Percentiles rank a stretch among this genome's conserved stretches.
phyloP scores from a whole-genome alignment of 2,329 filamentous ascomycete species.

The Exutisphaerella laricina region DNA sequence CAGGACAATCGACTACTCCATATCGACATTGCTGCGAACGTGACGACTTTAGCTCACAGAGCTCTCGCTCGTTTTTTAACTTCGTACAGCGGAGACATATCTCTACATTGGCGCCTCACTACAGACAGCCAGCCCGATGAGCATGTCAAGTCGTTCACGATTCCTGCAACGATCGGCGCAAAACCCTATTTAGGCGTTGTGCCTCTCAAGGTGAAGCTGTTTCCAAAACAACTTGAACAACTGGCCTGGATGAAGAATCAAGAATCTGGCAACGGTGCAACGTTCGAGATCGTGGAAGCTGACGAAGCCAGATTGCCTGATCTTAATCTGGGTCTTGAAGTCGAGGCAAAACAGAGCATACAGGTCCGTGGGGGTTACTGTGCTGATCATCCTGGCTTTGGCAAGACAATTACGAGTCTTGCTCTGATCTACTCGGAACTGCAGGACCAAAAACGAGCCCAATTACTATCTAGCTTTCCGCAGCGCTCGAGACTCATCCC shows the following conservation, averaged over 20 bases:
- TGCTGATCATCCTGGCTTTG: conserved; percentile 60
- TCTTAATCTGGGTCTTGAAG: conserved; percentile 53
- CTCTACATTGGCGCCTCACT: not conserved
- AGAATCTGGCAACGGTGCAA: conserved; percentile 38
- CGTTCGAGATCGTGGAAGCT: conserved; percentile 50
- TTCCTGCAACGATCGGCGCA: conserved; percentile 10
- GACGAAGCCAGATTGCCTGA: conserved; percentile 49
- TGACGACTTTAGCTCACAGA: conserved; percentile 28
- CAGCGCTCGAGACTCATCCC: conserved; percentile 32
- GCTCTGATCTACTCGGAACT: conserved; percentile 50
- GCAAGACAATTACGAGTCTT: conserved; percentile 59
- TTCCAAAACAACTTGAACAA: conserved; percentile 50
- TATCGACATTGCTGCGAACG: conserved; percentile 25
- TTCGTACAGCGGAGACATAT: not conserved
- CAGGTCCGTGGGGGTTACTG: conserved; percentile 54
- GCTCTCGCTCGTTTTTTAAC: conserved; percentile 24
- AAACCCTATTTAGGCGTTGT: not conserved
- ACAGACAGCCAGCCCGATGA: too few species aligned
- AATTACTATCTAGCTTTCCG: conserved; percentile 9
- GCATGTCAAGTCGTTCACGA: conserved; percentile 19
- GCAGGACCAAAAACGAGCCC: conserved; percentile 9
- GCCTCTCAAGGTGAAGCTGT: conserved; percentile 33
- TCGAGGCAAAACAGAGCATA: conserved; percentile 39
- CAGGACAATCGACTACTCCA: conserved; percentile 7
- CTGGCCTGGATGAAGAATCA: conserved; percentile 56